Percentiles rank a stretch among this genome's conserved stretches.
Conservation (phyloP, 108 stramenopile species). For the Pseudonitzschia pungens region DNA sequence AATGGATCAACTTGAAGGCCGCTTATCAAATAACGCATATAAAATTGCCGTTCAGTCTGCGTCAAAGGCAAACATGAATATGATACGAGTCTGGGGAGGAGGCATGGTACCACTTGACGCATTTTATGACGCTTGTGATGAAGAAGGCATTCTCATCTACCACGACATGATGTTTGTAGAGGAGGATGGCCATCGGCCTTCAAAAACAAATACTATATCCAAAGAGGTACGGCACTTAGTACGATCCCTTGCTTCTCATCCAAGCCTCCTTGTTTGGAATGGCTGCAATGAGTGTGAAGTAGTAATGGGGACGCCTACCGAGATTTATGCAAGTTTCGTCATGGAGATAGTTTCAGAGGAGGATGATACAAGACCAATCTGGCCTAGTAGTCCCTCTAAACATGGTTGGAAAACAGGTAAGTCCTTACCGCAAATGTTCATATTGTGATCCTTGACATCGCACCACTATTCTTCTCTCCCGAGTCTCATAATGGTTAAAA, state of each 20-base stretch:
- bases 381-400: constrained; percentile 56
- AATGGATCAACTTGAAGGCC: constrained; percentile 60
- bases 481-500: not conserved
- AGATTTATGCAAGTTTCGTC: constrained; percentile 55
- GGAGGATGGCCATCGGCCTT: constrained; percentile 37
- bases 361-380: constrained; percentile 48
- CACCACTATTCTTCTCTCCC: not conserved
- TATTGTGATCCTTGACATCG: too few relatives aligned
- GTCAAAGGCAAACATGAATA: constrained; percentile 55
- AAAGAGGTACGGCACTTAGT: constrained; percentile 49
- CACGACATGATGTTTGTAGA: constrained; percentile 73
- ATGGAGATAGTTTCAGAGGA: constrained; percentile 47
- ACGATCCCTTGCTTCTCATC: constrained; percentile 43
- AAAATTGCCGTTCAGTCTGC: constrained; percentile 43
- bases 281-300: constrained; percentile 63
- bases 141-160: constrained; percentile 60
- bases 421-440: not conserved
- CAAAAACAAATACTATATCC: constrained; percentile 21
- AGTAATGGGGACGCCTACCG: constrained; percentile 28
- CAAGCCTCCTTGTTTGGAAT: constrained; percentile 59
- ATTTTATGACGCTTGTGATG: constrained; percentile 74
- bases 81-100: constrained; percentile 78
- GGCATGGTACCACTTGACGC: constrained; percentile 57
- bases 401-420: constrained; percentile 40
- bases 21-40: constrained; percentile 36